phyloP scores from a whole-genome alignment of 768 basidiomycete species.

The Inosperma sp. region DNA sequence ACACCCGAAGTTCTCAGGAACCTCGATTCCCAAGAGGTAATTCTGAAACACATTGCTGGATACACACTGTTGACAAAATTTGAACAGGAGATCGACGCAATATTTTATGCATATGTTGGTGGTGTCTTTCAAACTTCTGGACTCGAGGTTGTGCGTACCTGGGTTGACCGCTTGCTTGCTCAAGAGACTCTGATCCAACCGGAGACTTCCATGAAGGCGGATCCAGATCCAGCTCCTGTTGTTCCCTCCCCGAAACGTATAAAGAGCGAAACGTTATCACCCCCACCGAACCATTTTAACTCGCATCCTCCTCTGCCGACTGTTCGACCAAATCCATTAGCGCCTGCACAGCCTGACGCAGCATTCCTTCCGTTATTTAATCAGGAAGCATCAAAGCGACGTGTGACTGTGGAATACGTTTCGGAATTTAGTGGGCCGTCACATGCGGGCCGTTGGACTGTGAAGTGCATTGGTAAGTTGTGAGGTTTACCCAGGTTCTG shows the following conservation, averaged over 20 bases:
- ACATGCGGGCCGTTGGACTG: conserved; percentile 64
- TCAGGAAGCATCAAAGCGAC: conserved; percentile 63
- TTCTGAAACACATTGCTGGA: conserved; percentile 15
- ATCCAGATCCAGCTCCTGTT: conserved; percentile 18
- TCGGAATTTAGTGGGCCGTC: conserved; percentile 59
- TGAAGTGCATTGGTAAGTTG: conserved; percentile 59
- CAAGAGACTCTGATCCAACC: conserved; percentile 21
- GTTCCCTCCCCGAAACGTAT: conserved; percentile 39
- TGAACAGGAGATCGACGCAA: conserved; percentile 40
- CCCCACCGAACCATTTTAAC: conserved; percentile 23
- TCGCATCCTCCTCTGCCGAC: conserved; percentile 7
- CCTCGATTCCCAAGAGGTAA: conserved; percentile 41
- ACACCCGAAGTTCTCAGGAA: conserved; percentile 33
- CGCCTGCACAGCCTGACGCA: conserved; percentile 57
- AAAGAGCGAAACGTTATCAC: conserved; percentile 34
- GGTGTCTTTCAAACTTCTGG: conserved; percentile 57
- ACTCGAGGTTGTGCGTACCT: conserved; percentile 45
- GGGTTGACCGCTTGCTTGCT: conserved; percentile 47
- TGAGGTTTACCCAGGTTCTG: conserved; percentile 7
- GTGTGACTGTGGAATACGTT: conserved; percentile 56
- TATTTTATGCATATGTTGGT: conserved; percentile 67
- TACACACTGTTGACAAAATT: conserved; percentile 12
- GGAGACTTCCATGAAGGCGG: conserved; percentile 7
- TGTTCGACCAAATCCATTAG: conserved; percentile 46
- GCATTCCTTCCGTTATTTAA: conserved; percentile 73